Conservation (phyloP, 345 rosid species). For the Sapria himalayana region DNA sequence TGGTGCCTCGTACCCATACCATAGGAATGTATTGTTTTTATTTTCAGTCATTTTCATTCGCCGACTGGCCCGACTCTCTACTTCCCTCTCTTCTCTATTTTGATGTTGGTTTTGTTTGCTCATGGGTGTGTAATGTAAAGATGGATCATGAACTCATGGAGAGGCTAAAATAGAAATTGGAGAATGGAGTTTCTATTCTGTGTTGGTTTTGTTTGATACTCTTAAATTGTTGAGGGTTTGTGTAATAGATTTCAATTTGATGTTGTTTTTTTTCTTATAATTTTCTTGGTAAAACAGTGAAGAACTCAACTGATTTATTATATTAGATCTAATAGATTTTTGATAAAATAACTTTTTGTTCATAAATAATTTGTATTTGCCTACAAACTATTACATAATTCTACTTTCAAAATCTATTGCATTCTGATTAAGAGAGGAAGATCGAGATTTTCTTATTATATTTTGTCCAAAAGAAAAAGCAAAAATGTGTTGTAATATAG, state of each 20-base stretch:
- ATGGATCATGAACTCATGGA: background rate
- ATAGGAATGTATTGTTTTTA: background rate
- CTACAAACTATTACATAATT: too few species aligned
- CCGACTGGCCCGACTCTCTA: background rate
- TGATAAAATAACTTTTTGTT: too few species aligned
- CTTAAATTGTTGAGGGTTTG: background rate
- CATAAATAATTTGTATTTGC: too few species aligned
- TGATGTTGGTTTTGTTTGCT: too few species aligned
- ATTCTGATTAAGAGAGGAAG: too few species aligned
- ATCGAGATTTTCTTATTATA: too few species aligned
- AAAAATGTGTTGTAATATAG: too few species aligned
- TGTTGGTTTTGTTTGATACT: background rate
- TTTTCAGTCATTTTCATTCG: background rate
- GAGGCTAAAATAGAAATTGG: background rate
- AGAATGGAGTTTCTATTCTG: background rate
- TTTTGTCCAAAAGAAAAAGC: too few species aligned
- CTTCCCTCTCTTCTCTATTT: background rate
- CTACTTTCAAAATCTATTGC: too few species aligned
- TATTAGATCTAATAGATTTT: too few species aligned
- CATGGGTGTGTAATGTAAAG: too few species aligned
- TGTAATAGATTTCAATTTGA: background rate
- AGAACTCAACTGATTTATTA: background rate
- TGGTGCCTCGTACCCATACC: background rate
- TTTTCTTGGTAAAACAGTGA: background rate
- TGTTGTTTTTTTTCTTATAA: background rate